Percentiles rank a stretch among this genome's conserved stretches.
These are phyloP conservation scores for Trichophyton equinum DNA, from an alignment of 2,329 filamentous ascomycete genomes.

Conservation along the genomic window DNA sequence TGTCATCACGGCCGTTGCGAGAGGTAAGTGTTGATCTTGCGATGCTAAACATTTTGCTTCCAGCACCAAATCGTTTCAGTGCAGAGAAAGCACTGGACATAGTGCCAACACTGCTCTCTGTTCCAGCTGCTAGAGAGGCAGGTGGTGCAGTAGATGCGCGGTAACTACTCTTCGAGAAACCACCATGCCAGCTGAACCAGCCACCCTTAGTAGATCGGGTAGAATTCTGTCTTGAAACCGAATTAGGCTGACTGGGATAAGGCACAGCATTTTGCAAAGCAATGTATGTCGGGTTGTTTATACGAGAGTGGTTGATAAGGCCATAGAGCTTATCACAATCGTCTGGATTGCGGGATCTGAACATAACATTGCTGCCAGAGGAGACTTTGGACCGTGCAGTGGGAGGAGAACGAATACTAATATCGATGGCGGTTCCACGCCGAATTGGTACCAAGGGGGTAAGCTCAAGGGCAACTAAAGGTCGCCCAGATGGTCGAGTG, in stretches of 20 bases:
- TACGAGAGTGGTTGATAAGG: conserved; percentile 74
- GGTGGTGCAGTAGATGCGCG: conserved; percentile 45
- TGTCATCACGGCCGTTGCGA: conserved; percentile 38
- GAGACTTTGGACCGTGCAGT: conserved; percentile 52
- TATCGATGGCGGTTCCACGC: conserved; percentile 81
- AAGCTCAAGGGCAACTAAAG: conserved; percentile 62
- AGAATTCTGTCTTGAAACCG: conserved; percentile 39
- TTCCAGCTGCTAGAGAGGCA: conserved; percentile 47
- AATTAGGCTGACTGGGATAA: conserved; percentile 43
- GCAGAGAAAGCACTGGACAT: conserved; percentile 68
- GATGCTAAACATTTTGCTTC: conserved; percentile 68
- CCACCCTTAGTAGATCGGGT: conserved; percentile 30
- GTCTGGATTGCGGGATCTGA: conserved; percentile 62
- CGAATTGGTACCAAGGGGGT: conserved; percentile 84
- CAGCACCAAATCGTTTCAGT: conserved; percentile 60
- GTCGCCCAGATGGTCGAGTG: conserved; percentile 23
- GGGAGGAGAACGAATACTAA: conserved; percentile 82
- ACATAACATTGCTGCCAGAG: conserved; percentile 70
- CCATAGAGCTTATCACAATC: conserved; percentile 76
- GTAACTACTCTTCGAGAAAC: conserved; percentile 38
- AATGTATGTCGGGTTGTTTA: conserved; percentile 88
- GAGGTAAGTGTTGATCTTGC: conserved; percentile 60
- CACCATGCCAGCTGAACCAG: conserved; percentile 39
- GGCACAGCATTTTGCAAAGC: conserved; percentile 52
- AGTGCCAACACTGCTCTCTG: conserved; percentile 62